Evolutionary conservation across 2,329 filamentous ascomycete species (phyloP).

Genomic region (Beauveria brongniartii): DNA sequence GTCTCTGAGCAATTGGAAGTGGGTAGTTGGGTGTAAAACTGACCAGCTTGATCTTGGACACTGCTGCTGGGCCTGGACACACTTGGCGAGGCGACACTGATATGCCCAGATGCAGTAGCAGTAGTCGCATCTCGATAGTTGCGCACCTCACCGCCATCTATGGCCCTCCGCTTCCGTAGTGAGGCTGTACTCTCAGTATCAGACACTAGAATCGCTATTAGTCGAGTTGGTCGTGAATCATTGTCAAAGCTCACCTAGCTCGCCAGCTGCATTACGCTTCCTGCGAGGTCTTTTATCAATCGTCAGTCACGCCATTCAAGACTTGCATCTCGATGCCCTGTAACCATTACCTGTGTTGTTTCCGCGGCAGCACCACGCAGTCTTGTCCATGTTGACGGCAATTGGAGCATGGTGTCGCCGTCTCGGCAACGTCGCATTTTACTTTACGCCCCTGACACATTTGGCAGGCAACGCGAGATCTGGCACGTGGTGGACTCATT

Average conservation of each 20-base stretch:
- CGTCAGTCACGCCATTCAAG: background rate
- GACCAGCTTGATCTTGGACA: background rate
- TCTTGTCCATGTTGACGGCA: background rate
- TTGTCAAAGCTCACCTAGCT: background rate
- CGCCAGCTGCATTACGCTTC: background rate
- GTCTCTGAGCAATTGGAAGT: background rate
- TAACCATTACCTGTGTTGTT: background rate
- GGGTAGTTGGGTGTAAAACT: background rate
- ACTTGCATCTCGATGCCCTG: background rate
- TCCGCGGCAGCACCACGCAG: background rate
- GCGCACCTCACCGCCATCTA: background rate
- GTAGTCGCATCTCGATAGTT: background rate
- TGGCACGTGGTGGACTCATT: background rate
- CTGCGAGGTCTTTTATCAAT: background rate
- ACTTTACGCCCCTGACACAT: background rate
- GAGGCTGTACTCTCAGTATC: background rate
- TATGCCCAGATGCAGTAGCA: background rate
- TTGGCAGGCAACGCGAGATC: conserved; percentile 3
- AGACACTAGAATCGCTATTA: background rate
- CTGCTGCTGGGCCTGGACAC: background rate
- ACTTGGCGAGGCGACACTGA: background rate
- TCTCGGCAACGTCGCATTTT: conserved; percentile 2
- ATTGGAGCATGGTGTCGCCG: background rate
- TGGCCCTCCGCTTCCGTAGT: background rate
- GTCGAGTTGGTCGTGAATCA: background rate